Evolutionary conservation across 2,329 filamentous ascomycete species (phyloP).

Genomic region (Nectriaceae sp.): DNA sequence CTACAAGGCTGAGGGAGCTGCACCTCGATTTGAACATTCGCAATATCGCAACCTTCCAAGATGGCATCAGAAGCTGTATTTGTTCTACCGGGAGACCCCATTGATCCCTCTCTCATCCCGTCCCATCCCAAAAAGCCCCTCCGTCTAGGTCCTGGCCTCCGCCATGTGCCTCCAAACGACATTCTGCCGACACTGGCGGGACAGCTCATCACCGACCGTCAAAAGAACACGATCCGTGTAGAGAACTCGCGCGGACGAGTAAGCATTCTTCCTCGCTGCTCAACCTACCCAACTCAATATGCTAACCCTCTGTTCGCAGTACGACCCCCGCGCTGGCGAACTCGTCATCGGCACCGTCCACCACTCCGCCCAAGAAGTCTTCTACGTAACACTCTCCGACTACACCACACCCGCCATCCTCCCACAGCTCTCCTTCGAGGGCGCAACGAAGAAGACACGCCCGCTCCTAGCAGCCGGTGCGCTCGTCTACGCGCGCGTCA

Average conservation of each 20-base stretch:
- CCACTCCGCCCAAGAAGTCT: conserved; percentile 74
- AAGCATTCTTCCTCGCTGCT: conserved; percentile 13
- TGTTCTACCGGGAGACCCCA: conserved; percentile 79
- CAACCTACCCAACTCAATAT: neutral
- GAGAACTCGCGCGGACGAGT: conserved; percentile 72
- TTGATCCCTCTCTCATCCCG: conserved; percentile 68
- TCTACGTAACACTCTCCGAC: conserved; percentile 75
- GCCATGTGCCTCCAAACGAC: conserved; percentile 75
- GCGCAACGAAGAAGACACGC: conserved; percentile 87
- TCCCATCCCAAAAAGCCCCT: conserved; percentile 69
- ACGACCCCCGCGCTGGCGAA: conserved; percentile 78
- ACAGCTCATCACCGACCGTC: conserved; percentile 65
- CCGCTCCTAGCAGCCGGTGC: conserved; percentile 75
- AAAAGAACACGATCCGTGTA: conserved; percentile 78
- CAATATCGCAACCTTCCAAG: conserved; percentile 11
- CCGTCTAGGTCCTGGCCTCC: conserved; percentile 81
- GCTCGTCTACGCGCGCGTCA: conserved; percentile 86
- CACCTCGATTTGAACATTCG: neutral
- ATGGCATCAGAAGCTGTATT: conserved; percentile 63
- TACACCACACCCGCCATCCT: conserved; percentile 68
- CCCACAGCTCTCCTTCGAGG: conserved; percentile 89
- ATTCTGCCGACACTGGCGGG: conserved; percentile 70
- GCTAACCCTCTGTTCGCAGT: conserved; percentile 53
- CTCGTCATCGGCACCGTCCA: conserved; percentile 86
- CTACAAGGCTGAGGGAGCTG: conserved; percentile 10